Evolutionary conservation across 306 rosid species (phyloP).

Genomic region (Inga oerstediana): DNA sequence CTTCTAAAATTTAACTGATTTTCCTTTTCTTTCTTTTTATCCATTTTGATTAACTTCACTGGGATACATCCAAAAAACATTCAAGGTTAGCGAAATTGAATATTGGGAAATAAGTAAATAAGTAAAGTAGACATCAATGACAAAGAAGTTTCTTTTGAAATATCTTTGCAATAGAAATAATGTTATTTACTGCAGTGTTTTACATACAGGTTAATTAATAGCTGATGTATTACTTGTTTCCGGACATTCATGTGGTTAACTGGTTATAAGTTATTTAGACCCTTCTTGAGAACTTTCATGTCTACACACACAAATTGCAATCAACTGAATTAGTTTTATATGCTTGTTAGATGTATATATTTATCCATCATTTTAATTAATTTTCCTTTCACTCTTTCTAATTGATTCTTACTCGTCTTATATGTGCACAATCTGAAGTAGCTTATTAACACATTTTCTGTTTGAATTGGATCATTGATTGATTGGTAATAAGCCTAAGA

Average conservation of each 20-base stretch:
- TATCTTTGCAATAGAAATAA: neutral
- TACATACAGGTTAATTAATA: too few relatives aligned
- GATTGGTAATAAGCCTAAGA: neutral
- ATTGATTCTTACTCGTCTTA: neutral
- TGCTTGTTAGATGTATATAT: neutral
- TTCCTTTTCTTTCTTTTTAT: too few relatives aligned
- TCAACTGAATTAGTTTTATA: neutral
- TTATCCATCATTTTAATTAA: neutral
- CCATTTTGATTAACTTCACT: neutral
- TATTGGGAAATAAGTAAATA: neutral
- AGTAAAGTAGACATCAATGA: neutral
- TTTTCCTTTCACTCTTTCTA: neutral
- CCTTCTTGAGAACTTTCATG: neutral
- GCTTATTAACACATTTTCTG: neutral
- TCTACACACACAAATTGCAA: too few relatives aligned
- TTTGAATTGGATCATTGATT: constrained; percentile 12
- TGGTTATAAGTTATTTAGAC: too few relatives aligned
- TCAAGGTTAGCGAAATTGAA: neutral
- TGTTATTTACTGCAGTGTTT: too few relatives aligned
- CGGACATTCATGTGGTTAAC: neutral
- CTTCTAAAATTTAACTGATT: too few relatives aligned
- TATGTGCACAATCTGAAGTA: neutral
- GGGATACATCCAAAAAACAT: neutral
- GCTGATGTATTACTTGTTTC: neutral
- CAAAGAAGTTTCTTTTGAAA: neutral